Conservation (phyloP, 371 early-diverging fungal genomes). For the Gilbertella persicaria region DNA sequence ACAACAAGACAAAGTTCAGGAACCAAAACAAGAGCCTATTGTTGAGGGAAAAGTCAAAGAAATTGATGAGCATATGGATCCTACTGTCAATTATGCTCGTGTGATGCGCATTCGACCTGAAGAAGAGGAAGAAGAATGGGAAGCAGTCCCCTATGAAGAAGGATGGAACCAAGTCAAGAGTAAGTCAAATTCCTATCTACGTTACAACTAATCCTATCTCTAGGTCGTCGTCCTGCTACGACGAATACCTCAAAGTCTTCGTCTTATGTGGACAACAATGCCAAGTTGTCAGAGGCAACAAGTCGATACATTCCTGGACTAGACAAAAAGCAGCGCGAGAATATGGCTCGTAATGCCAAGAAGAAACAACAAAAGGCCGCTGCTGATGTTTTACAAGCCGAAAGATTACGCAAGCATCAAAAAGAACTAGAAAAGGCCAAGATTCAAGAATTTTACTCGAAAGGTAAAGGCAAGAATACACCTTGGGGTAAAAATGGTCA, state of each 20-base stretch:
- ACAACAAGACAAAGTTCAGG: not conserved
- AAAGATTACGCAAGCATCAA: conserved; percentile 54
- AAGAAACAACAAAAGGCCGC: conserved; percentile 45
- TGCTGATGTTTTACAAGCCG: conserved; percentile 45
- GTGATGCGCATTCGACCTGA: conserved; percentile 46
- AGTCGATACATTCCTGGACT: conserved; percentile 19
- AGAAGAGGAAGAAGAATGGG: conserved; percentile 29
- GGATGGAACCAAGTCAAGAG: conserved; percentile 37
- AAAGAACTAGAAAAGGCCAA: conserved; percentile 34
- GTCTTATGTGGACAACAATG: conserved; percentile 7
- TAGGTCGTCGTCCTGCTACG: conserved; percentile 14
- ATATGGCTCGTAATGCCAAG: conserved; percentile 39
- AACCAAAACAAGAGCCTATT: conserved; percentile 1
- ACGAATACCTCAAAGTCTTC: not conserved
- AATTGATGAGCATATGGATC: conserved; percentile 49
- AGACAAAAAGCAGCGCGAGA: conserved; percentile 61
- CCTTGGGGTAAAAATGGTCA: conserved; percentile 34
- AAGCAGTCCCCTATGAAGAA: conserved; percentile 39
- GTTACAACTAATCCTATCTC: not conserved
- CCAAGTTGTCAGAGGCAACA: not conserved
- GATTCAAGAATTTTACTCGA: conserved; percentile 45
- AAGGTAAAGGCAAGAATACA: conserved; percentile 43
- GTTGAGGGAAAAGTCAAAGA: conserved; percentile 24
- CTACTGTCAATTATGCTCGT: conserved; percentile 36
- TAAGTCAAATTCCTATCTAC: conserved; percentile 6